Evolutionary conservation across 257 asterid genomes (phyloP).

Genomic region (Ilex aquifolium): DNA sequence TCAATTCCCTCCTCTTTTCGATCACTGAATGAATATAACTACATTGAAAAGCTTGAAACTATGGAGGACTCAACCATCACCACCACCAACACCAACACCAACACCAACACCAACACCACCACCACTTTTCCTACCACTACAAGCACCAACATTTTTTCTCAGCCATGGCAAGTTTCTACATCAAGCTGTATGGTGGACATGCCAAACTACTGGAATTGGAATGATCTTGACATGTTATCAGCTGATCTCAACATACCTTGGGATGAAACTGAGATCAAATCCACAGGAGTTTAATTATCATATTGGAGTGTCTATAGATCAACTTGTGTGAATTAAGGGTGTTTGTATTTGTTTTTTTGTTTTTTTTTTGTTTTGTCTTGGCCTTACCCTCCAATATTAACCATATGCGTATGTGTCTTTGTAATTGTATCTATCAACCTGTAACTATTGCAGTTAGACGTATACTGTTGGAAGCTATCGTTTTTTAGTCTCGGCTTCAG

Average conservation of each 20-base stretch:
- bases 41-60: conserved; percentile 26
- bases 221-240: conserved; percentile 31
- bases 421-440: no score
- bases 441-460: no score
- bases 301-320: neutral
- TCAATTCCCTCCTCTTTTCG: conserved; percentile 20
- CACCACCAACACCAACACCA: no score
- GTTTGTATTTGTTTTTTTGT: neutral
- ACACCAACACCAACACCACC: neutral
- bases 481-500: no score
- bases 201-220: conserved; percentile 36
- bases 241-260: conserved; percentile 38
- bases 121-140: conserved; percentile 13
- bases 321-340: neutral
- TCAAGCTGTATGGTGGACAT: conserved; percentile 13
- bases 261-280: conserved; percentile 37
- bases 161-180: conserved; percentile 38
- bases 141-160: conserved; percentile 9
- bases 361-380: neutral
- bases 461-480: no score
- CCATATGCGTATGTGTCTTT: no score
- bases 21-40: conserved; percentile 17
- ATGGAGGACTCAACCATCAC: conserved; percentile 40
- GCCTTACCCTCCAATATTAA: neutral
- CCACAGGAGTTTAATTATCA: neutral